These are phyloP conservation scores for Coemansia sp. DNA, from an alignment of 192 early-diverging fungal genomes.

Conservation along the genomic window DNA sequence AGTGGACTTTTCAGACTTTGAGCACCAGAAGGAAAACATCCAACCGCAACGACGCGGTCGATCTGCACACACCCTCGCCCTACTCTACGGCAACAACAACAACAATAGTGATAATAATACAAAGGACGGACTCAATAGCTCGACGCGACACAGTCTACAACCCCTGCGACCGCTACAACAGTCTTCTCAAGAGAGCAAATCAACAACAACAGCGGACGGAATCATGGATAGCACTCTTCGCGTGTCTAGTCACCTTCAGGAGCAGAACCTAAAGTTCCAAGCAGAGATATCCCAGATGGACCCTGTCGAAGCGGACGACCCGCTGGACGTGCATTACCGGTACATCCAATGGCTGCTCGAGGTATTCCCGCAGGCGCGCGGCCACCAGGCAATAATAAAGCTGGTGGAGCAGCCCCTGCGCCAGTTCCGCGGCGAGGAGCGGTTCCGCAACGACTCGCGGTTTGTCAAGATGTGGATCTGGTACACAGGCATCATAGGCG, in stretches of 20 bases:
- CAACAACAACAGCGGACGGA: not conserved
- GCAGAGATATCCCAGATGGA: slow-evolving; percentile 31
- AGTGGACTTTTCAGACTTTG: slow-evolving; percentile 56
- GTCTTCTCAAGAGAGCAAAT: too few relatives aligned
- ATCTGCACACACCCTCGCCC: slow-evolving; percentile 53
- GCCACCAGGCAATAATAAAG: slow-evolving; percentile 52
- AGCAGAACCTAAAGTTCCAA: slow-evolving; percentile 38
- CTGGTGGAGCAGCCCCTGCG: slow-evolving; percentile 53
- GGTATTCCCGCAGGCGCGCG: slow-evolving; percentile 59
- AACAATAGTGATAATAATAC: too few relatives aligned
- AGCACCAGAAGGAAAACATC: slow-evolving; percentile 80
- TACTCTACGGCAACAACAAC: slow-evolving; percentile 29
- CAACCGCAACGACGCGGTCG: slow-evolving; percentile 64
- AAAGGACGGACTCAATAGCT: not conserved
- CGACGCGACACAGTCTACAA: slow-evolving; percentile 19
- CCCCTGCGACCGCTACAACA: slow-evolving; percentile 6
- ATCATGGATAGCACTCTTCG: too few relatives aligned
- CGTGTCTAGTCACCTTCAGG: slow-evolving; percentile 24
- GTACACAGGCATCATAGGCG: slow-evolving; percentile 49
- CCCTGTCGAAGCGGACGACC: slow-evolving; percentile 46
- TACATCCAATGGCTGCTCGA: slow-evolving; percentile 65
- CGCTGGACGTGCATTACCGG: slow-evolving; percentile 59
- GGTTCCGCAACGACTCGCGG: slow-evolving; percentile 62
- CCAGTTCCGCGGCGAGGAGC: slow-evolving; percentile 53
- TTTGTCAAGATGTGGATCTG: slow-evolving; percentile 63